Base-by-base conservation (phyloP, 2,329 filamentous ascomycete genomes). In the Trichoderma asperellum region DNA sequence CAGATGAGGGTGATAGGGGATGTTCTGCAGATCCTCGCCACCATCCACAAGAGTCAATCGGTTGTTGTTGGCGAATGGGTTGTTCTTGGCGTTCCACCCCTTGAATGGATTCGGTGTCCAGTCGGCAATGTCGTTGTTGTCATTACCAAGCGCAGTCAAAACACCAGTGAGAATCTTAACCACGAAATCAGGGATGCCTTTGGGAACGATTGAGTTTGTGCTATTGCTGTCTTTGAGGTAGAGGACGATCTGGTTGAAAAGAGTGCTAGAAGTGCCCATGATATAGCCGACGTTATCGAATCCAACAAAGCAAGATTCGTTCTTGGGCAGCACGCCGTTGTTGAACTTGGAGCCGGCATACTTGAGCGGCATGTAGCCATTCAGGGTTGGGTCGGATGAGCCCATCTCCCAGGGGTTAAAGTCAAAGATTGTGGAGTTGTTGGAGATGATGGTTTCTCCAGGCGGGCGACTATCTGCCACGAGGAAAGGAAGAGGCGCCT, bases 211-310 rank as follows among this genome's bases (percentile, higher is more conserved):
- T 71, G 83, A 43, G 18, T 10, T 43, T 43, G 40, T 43, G 74
- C 72, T 76, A 24, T 77, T 82, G 53, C 73, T 81, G 69, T 82
- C 77, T 75, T 83, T 32, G 88, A 96, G 47, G 89, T 96, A 84
- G 85, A 96, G 84, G 68, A 89, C 83, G 74, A 75, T 84, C 83
- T 76, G 83, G 81, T 96, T 96, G 84, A 96, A 96, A 4, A 96
- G 83, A 10, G 90, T 90, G 18, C 90, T 93, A 12, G 91, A 93
- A 0, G 93, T 96, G 70, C 92, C 92, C 88, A 95, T 92, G 37
- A 96, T 83, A 74, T 89, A 96, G 1, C 92, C 92, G 7, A 88
- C 87, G 73, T 92, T 94, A 78, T 96, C 93, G 73, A 93, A 94
- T 1, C 93, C 93, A 29, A 76, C 76, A 34, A 84, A 79, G 71